A percentile compares a stretch with the other conserved stretches of the same genome.
phyloP scores from a whole-genome alignment of 2,329 filamentous ascomycete genomes.

The Sporothrix phasma region DNA sequence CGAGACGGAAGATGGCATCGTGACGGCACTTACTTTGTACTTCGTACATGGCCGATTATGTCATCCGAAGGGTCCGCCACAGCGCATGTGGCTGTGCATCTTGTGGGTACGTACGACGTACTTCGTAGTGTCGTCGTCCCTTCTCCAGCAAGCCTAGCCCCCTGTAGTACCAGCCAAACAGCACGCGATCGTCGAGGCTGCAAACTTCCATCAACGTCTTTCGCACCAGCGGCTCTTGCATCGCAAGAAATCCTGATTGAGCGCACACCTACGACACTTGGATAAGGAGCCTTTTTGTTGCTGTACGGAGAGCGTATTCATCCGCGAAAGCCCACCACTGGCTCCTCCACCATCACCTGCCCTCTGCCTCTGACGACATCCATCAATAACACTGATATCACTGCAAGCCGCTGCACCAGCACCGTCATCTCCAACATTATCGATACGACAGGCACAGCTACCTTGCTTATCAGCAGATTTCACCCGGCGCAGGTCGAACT shows the following conservation, averaged over 20 bases:
- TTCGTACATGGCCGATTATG: not conserved
- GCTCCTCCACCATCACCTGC: not conserved
- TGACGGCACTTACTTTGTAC: too few relatives aligned
- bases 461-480: not conserved
- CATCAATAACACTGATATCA: not conserved
- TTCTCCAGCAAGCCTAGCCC: not conserved
- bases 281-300: not conserved
- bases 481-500: not conserved
- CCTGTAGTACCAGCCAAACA: not conserved
- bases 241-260: not conserved
- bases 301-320: too few relatives aligned
- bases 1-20: not conserved
- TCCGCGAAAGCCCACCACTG: too few relatives aligned
- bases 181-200: constrained; percentile 7
- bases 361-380: not conserved
- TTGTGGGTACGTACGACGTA: not conserved
- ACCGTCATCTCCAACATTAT: not conserved
- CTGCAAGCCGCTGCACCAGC: not conserved
- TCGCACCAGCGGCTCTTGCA: not conserved
- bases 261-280: not conserved
- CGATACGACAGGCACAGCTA: not conserved
- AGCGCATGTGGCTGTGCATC: not conserved
- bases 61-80: not conserved
- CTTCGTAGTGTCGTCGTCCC: not conserved
- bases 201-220: not conserved